phyloP scores from a whole-genome alignment of 75 land plant species.

The Picea glauca region DNA sequence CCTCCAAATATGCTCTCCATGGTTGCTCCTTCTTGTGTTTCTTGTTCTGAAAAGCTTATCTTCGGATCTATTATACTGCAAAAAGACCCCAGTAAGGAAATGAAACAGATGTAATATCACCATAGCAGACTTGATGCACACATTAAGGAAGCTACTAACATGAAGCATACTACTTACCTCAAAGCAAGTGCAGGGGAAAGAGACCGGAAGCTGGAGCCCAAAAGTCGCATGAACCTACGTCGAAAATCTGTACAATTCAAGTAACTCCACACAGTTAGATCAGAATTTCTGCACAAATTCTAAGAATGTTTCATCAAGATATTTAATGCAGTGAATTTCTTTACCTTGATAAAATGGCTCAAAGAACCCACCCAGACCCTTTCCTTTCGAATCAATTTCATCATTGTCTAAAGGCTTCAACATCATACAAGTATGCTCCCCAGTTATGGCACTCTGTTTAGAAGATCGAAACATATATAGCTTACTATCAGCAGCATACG shows the following conservation, averaged over 20 bases:
- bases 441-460: slow-evolving; percentile 88
- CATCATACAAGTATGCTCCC: slow-evolving; percentile 95
- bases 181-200: slow-evolving; percentile 80
- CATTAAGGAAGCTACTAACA: too few species aligned
- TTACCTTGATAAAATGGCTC: slow-evolving; percentile 65
- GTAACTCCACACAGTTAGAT: too few species aligned
- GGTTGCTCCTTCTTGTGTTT: slow-evolving; percentile 30
- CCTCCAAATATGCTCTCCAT: slow-evolving; percentile 44
- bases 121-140: too few species aligned
- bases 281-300: too few species aligned
- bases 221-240: slow-evolving; percentile 54
- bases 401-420: slow-evolving; percentile 73
- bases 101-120: too few species aligned
- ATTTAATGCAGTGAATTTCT: too few species aligned
- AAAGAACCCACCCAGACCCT: slow-evolving; percentile 57
- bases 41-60: slow-evolving; percentile 55
- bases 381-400: slow-evolving; percentile 52
- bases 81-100: too few species aligned
- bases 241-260: too few species aligned
- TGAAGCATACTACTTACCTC: too few species aligned
- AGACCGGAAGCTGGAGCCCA: slow-evolving; percentile 43
- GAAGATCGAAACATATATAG: too few species aligned
- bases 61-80: slow-evolving; percentile 77
- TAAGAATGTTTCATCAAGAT: too few species aligned
- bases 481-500: too few species aligned